These are phyloP conservation scores for Vararia minispora DNA, from an alignment of 768 basidiomycete species.

Conservation along the genomic window DNA sequence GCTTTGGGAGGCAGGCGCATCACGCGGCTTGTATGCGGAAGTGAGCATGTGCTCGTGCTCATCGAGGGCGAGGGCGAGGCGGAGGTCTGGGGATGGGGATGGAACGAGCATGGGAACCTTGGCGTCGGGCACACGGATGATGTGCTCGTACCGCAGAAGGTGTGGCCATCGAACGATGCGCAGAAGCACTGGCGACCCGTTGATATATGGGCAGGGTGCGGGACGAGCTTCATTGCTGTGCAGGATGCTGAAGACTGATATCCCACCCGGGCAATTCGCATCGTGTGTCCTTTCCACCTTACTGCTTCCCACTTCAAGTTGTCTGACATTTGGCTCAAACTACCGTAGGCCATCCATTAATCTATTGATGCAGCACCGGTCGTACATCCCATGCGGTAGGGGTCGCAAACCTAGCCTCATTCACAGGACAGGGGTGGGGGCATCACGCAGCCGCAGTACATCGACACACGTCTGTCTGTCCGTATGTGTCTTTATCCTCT, in stretches of 20 bases:
- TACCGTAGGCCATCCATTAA: no score
- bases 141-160: constrained; percentile 31
- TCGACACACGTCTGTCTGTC: no score
- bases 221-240: constrained; percentile 36
- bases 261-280: neutral
- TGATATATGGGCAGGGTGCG: constrained; percentile 38
- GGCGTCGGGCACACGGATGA: constrained; percentile 56
- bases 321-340: no score
- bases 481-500: no score
- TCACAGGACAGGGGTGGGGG: no score
- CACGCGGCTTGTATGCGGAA: constrained; percentile 52
- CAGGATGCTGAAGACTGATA: neutral
- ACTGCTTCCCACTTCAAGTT: no score
- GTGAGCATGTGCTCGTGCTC: constrained; percentile 65
- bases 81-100: constrained; percentile 84
- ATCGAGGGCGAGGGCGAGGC: constrained; percentile 1
- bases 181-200: constrained; percentile 4
- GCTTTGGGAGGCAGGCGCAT: constrained; percentile 12
- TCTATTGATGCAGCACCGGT: no score
- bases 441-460: no score
- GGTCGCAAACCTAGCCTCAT: no score
- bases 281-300: no score
- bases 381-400: no score
- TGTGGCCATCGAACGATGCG: constrained; percentile 35
- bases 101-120: constrained; percentile 98